phyloP scores from a whole-genome alignment of 805 yeast genomes.

The Candida nemodendra region DNA sequence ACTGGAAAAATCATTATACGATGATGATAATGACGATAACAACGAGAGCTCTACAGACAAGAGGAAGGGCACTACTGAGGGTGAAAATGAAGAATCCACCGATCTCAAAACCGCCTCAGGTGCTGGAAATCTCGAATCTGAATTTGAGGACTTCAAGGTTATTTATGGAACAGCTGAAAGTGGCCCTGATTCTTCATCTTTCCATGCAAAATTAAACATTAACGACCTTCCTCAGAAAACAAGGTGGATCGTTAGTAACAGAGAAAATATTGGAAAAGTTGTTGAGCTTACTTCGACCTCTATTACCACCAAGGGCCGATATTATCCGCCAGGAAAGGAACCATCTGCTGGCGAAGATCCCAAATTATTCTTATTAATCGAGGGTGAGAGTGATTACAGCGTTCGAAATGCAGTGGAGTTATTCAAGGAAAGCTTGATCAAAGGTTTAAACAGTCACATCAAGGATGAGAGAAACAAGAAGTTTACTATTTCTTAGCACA shows the following conservation, averaged over 20 bases:
- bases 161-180: slow-evolving; percentile 43
- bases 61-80: slow-evolving; percentile 27
- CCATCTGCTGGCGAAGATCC: slow-evolving; percentile 62
- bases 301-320: slow-evolving; percentile 80
- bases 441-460: slow-evolving; percentile 37
- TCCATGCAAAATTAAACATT: slow-evolving; percentile 67
- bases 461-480: slow-evolving; percentile 19
- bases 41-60: slow-evolving; percentile 21
- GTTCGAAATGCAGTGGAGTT: slow-evolving; percentile 59
- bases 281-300: slow-evolving; percentile 73
- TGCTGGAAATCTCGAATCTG: slow-evolving; percentile 4
- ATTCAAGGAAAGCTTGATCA: slow-evolving; percentile 53
- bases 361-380: slow-evolving; percentile 74
- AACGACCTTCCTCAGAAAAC: slow-evolving; percentile 84
- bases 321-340: slow-evolving; percentile 57
- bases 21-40: slow-evolving; percentile 28
- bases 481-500: slow-evolving; percentile 15
- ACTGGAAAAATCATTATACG: slow-evolving; percentile 49
- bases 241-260: slow-evolving; percentile 73
- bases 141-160: slow-evolving; percentile 43
- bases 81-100: slow-evolving; percentile 17
- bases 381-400: slow-evolving; percentile 61
- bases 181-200: slow-evolving; percentile 47
- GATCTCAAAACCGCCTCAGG: slow-evolving; percentile 1
- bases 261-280: slow-evolving; percentile 59